Conservation (phyloP, 208 protist species). For the Vickermania ingenoplastis region DNA sequence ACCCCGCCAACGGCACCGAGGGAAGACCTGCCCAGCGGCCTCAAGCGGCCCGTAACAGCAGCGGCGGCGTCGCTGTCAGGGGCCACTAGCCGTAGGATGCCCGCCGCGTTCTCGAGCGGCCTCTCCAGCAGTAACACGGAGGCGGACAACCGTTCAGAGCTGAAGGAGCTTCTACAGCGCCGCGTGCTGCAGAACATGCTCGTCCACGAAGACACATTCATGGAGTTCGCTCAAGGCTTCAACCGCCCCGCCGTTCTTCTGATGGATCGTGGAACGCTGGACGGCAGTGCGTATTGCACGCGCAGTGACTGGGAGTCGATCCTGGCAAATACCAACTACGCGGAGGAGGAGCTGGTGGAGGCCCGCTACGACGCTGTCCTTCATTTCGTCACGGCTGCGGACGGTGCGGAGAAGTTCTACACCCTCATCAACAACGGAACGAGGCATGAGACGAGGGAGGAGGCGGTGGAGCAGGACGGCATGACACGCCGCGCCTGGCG, state of each 20-base stretch:
- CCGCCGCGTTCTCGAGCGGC: not conserved
- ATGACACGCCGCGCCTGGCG: slow-evolving; percentile 25
- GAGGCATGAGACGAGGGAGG: slow-evolving; percentile 36
- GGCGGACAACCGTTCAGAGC: not conserved
- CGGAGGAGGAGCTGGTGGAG: slow-evolving; percentile 24
- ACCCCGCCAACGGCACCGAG: not conserved
- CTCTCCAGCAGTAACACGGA: not conserved
- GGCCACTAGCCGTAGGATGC: not conserved
- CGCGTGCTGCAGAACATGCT: slow-evolving; percentile 33
- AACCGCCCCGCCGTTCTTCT: slow-evolving; percentile 26
- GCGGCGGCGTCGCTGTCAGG: not conserved
- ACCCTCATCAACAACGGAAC: slow-evolving; percentile 43
- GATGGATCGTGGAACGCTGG: slow-evolving; percentile 50
- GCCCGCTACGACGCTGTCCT: slow-evolving; percentile 53
- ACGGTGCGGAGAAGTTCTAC: slow-evolving; percentile 56
- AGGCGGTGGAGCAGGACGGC: slow-evolving; percentile 37
- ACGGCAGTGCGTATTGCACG: slow-evolving; percentile 43
- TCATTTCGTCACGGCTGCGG: slow-evolving; percentile 67
- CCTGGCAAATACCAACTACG: slow-evolving; percentile 12
- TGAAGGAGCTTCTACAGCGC: slow-evolving; percentile 24
- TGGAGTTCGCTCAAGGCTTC: slow-evolving; percentile 15
- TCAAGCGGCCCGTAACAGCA: not conserved
- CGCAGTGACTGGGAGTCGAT: slow-evolving; percentile 23
- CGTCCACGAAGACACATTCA: slow-evolving; percentile 28
- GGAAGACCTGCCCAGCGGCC: not conserved